These are phyloP conservation scores for baker's yeast (Saccharomyces cerevisiae) DNA, from an alignment of 805 yeast genomes.

Conservation along the genomic window DNA sequence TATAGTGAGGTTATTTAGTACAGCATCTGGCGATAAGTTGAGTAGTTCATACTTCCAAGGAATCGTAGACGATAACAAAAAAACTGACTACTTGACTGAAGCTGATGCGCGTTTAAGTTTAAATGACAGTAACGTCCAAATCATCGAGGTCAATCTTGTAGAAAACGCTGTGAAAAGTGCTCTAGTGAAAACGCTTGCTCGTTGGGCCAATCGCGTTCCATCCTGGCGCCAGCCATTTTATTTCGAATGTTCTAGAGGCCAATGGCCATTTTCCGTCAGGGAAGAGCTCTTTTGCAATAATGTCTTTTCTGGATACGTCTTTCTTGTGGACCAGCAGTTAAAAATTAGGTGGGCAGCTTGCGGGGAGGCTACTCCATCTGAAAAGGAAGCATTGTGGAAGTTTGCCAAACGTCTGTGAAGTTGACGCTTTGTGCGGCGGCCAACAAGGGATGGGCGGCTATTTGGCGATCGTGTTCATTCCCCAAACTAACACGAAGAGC, in stretches of 20 bases:
- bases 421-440: background rate
- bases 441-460: background rate
- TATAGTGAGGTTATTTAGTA: constrained; percentile 25
- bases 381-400: constrained; percentile 55
- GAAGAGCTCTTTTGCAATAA: constrained; percentile 60
- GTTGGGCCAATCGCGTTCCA: constrained; percentile 40
- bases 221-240: constrained; percentile 47
- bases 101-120: constrained; percentile 3
- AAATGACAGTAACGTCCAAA: constrained; percentile 37
- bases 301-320: constrained; percentile 73
- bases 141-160: constrained; percentile 69
- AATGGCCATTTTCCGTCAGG: constrained; percentile 48
- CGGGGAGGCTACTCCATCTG: constrained; percentile 69
- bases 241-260: constrained; percentile 54
- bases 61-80: constrained; percentile 18
- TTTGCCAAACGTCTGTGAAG: constrained; percentile 48
- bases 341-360: constrained; percentile 87
- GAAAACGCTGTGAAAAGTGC: constrained; percentile 65
- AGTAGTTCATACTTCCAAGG: constrained; percentile 51
- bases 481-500: background rate
- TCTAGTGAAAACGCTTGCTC: constrained; percentile 45
- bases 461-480: background rate
- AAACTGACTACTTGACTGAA: constrained; percentile 1
- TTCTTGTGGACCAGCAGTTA: constrained; percentile 64
- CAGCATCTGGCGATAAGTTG: constrained; percentile 58